Evolutionary conservation across 345 rosid genomes (phyloP), one percentile per base, ranked within the genome.

Genomic region (Euphorbia peplus): DNA sequence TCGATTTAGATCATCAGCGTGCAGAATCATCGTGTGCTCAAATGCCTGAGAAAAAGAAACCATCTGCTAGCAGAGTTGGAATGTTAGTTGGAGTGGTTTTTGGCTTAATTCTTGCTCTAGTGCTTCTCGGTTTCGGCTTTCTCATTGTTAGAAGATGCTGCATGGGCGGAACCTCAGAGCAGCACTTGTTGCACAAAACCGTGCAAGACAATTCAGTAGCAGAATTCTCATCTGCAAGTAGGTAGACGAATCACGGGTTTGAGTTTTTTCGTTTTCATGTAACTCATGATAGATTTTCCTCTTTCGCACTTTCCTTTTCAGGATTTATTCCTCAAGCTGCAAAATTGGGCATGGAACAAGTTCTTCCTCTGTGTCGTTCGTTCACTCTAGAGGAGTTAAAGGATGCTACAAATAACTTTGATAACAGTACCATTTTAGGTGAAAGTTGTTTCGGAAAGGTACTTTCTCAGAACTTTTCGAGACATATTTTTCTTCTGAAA

Each of bases 201-300:
- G 80, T 60, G 21, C 81, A 80, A 54, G 89, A 84, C 50, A 73
- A 71, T 67, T 61, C 87, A 35, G 79, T 78, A 16, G 19, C 77
- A 37, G 81, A 82, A 41, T 84, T 87, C 70, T 69, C 89, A 59
- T 70, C 91, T 55, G 80, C 88, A 77, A 86, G 96, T 90, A 83
- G 46, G 92, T 60, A 37, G 67, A 44, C 10, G 42, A 4, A 44
- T 10, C 14, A 24, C 19, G 18, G 24, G 42, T 42, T 26, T 29
- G 37, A 14, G 24, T 14, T 46, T 35, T 39, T 8, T 32, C 10
- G 32, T 5, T 37, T 22, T 24, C 26, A 1, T 29, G 26, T 44
- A 26, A 25, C 13, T 25, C 35, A 50, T 12, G 37, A 35, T 48
- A 44, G 62, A 18, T 24, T 21, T 56, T 8, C 30, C 24, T 65